These are phyloP conservation scores for Phytophthora megakarya DNA, from an alignment of 352 stramenopile genomes.

Conservation along the genomic window DNA sequence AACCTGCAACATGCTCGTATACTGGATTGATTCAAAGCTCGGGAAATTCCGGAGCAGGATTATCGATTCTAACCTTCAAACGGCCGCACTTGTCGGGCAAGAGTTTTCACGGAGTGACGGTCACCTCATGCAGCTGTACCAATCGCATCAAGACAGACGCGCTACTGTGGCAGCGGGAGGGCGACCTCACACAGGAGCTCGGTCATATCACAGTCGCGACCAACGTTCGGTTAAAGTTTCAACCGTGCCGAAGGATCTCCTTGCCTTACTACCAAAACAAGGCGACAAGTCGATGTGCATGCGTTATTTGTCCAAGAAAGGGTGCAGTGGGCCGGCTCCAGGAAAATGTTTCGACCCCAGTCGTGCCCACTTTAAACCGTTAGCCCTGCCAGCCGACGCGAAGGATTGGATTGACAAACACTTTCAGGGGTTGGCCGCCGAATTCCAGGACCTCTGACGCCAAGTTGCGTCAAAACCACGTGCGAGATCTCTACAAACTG, in stretches of 20 bases:
- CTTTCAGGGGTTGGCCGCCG: background rate
- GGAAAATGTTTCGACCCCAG: slow-evolving; percentile 13
- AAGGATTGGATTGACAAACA: slow-evolving; percentile 18
- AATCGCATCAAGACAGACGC: background rate
- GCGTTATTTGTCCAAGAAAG: slow-evolving; percentile 15
- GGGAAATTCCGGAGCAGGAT: slow-evolving; percentile 18
- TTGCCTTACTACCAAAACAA: slow-evolving; percentile 4
- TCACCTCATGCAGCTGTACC: slow-evolving; percentile 9
- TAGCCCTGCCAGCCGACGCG: slow-evolving; percentile 7
- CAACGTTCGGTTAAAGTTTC: background rate
- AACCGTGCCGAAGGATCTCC: background rate
- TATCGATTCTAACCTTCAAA: background rate
- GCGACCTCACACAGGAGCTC: background rate
- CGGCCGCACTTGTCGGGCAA: background rate
- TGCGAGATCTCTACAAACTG: too few species aligned
- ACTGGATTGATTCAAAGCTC: slow-evolving; percentile 15
- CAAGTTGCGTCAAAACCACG: too few species aligned
- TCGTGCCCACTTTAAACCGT: slow-evolving; percentile 7
- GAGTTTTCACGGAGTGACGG: slow-evolving; percentile 9
- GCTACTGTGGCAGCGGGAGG: too few species aligned
- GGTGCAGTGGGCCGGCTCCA: background rate
- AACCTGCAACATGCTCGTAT: slow-evolving; percentile 11
- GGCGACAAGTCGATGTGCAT: slow-evolving; percentile 12
- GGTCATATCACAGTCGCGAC: background rate
- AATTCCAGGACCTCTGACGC: slow-evolving; percentile 16